Base-by-base conservation (phyloP, 441 rosid species). In the Jatropha podagrica region DNA sequence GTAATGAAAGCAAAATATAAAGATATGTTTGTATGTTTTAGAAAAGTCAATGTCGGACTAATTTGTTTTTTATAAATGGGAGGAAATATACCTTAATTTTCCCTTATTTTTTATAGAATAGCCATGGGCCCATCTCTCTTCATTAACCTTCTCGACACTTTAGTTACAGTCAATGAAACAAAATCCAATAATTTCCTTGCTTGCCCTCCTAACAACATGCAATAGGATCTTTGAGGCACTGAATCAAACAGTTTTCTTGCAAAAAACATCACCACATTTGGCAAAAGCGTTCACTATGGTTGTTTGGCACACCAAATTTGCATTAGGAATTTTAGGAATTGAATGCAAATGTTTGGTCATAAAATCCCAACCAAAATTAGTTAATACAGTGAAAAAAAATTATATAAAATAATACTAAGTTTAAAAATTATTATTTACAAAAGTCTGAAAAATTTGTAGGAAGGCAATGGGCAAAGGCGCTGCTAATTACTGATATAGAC, bases 41-140 rank as follows among this genome's bases (percentile, higher is more conserved):
- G 0, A 23, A 23, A 23, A 23, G 23, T 23, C 23, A 23, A 0
- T 23, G 23, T 0, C 23, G 23, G 23, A 23, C 23, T 23, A 23
- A 23, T 23, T 23, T 23, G 23, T 23, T 0, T 23, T 23, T 23
- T 23, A 23, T 23, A 23, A 23, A 23, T 0, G 0, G 0, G 23
- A 23, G 23, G 23, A 0, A 23, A 23, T 0, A 23, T 23, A 23
- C 23, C 0, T 0, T 23, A 23, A 23, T 23, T 23, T 23, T 23
- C 23, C 23, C 77, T 76, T 80, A 81, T 85, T 81, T 81, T 76
- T 80, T 85, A 66, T 84, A 80, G 14, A 87, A 73, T 80, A 87
- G 15, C 81, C 76, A 82, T 88, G 91, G 20, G 85, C 88, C 89
- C 92, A 88, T 70, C 87, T 87, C 77, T 89, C 90, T 62, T 74